Evolutionary conservation across 2,329 filamentous ascomycete species (phyloP).

Genomic region (Aspergillus puulaauensis): DNA sequence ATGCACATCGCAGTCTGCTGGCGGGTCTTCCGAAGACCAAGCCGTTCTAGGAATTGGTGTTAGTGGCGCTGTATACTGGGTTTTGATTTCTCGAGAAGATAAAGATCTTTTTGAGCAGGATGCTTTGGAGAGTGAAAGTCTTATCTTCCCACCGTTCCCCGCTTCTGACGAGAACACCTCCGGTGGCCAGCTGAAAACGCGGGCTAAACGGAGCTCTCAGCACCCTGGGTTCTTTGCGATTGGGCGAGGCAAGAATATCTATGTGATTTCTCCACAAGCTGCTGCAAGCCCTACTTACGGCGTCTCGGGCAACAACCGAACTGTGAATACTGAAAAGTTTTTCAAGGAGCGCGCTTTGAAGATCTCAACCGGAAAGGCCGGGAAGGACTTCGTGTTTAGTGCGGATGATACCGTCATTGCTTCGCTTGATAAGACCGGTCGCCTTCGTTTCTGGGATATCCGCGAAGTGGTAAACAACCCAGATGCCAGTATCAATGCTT

Average conservation of each 20-base stretch:
- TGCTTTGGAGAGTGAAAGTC: constrained; percentile 78
- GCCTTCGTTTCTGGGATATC: constrained; percentile 98
- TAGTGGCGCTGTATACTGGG: constrained; percentile 96
- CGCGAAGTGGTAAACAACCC: constrained; percentile 66
- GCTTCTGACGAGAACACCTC: constrained; percentile 87
- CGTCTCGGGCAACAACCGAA: constrained; percentile 51
- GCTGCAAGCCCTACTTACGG: constrained; percentile 52
- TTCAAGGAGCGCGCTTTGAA: constrained; percentile 83
- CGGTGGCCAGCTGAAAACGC: constrained; percentile 90
- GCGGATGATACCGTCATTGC: constrained; percentile 94
- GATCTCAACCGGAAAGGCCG: constrained; percentile 95
- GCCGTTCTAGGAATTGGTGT: constrained; percentile 89
- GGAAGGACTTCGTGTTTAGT: constrained; percentile 97
- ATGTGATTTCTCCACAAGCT: constrained; percentile 69
- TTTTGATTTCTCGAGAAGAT: constrained; percentile 71
- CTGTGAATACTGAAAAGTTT: constrained; percentile 83
- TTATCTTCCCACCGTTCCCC: constrained; percentile 83
- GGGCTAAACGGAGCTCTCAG: constrained; percentile 82
- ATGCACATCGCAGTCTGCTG: constrained; percentile 63
- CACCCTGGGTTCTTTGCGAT: constrained; percentile 95
- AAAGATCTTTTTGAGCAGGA: constrained; percentile 78
- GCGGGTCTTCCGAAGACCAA: constrained; percentile 63
- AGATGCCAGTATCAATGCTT: constrained; percentile 47
- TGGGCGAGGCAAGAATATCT: constrained; percentile 92
- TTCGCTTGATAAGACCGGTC: constrained; percentile 93